These are phyloP conservation scores for Linderniella brevidens DNA, from an alignment of 257 asterid species.

Conservation along the genomic window DNA sequence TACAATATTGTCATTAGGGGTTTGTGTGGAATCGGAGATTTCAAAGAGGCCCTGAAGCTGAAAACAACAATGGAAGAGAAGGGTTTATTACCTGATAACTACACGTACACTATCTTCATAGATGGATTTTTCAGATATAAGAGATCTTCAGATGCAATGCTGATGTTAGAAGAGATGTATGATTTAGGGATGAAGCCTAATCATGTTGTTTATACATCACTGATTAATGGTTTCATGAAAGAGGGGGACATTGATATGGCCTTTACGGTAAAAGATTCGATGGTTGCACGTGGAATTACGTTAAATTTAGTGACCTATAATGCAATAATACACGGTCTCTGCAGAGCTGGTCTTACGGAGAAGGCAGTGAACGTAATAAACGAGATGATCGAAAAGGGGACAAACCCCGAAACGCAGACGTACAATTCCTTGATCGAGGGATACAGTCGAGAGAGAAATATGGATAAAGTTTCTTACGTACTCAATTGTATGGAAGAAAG, in stretches of 20 bases:
- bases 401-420: constrained; percentile 46
- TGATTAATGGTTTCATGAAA: constrained; percentile 67
- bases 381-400: constrained; percentile 54
- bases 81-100: constrained; percentile 53
- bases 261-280: constrained; percentile 37
- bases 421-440: constrained; percentile 52
- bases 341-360: constrained; percentile 46
- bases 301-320: constrained; percentile 47
- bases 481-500: constrained; percentile 53
- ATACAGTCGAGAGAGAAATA: constrained; percentile 28
- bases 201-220: constrained; percentile 37
- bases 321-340: constrained; percentile 46
- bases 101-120: constrained; percentile 44
- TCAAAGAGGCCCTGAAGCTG: constrained; percentile 48
- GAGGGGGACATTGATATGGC: constrained; percentile 54
- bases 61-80: constrained; percentile 42
- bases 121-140: constrained; percentile 52
- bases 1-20: constrained; percentile 55
- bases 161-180: constrained; percentile 52
- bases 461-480: constrained; percentile 42
- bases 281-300: constrained; percentile 45
- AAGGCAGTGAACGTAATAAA: constrained; percentile 30
- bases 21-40: constrained; percentile 36
- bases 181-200: constrained; percentile 41
- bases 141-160: constrained; percentile 49